Base-by-base conservation (phyloP, 192 early-diverging fungal genomes). In the Coemansia sp. region DNA sequence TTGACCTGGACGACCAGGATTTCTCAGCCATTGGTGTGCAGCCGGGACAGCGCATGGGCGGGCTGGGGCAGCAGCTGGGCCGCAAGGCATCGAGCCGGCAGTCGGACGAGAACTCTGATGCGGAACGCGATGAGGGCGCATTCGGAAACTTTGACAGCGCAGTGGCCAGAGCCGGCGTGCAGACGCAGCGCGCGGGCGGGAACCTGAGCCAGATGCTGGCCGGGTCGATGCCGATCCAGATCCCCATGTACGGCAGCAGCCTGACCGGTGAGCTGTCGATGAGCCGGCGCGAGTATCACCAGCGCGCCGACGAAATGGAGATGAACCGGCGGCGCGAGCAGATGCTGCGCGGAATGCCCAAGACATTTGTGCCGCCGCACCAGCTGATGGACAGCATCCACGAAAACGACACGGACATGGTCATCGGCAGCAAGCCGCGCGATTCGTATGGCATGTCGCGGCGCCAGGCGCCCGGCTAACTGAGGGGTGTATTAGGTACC, bases 201-300 rank as follows among this genome's bases (percentile, higher is more conserved):
- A 68, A 63, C 30, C 49, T 64, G 43, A 58, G 59, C 36, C 70
- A 66, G 20, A 55, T 67, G 70, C 39, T 75, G 41, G 60, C 61
- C n/a, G 72, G 72, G 10, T 75, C 72, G 20, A 64, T 75, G 72
- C 72, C 72, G 8, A 64, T 64, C 30, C 60, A 75, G 66, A 75
- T 75, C 29, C 72, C 72, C 2, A 21, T 22, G 38, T 57, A 57
- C n/a, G 61, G 60, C 22, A 50, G 55, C 23, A 57, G 60, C 35
- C 23, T 67, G 15, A 38, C 62, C 4, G 62, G 50, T 5, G 61
- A 54, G 0, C 43, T 43, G 22, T 60, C 58, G 35, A 40, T 75
- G 65, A 68, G 36, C 38, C 64, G 70, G 1, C 60, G 66, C 14
- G 65, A 68, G 39, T 22, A 50, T 21, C 30, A 57, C 7, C 59